Evolutionary conservation across 2,329 filamentous ascomycete genomes (phyloP), one percentile per base, ranked within the genome.

Genomic region (Didymella pinodella): DNA sequence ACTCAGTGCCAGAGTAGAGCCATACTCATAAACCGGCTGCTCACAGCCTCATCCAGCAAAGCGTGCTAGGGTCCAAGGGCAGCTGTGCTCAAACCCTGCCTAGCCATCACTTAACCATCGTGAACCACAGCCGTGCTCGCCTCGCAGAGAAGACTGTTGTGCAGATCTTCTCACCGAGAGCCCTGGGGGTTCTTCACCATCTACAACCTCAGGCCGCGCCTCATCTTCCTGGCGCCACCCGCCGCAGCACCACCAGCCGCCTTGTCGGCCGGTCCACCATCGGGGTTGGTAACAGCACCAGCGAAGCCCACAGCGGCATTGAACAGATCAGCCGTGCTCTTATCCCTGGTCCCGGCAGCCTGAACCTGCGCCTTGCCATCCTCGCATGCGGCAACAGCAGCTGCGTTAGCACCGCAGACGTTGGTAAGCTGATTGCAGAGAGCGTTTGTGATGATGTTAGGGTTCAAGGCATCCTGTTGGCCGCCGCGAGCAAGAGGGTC

Each of bases 381-480:
- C 48, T 74, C 66, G 75, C 85, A 88, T 5, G 82, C 80, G 12
- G 81, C 72, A 64, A 84, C 81, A 53, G 87, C 88, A 4, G 85
- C 86, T 26, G 79, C 81, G 70, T 87, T 87, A 52, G 88, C 88
- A 38, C 80, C 78, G 77, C 88, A 90, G 36, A 88, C 86, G 77
- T 89, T 90, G 71, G 77, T 83, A 58, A 90, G 82, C 79, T 90
- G 86, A 76, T 90, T 88, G 76, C 86, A 88, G 74, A 90, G 86
- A 61, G 87, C 84, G 82, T 89, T 90, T 73, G 87, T 89, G 80
- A 90, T 90, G 81, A 90, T 90, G 79, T 86, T 85, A 56, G 88
- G 88, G 84, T 90, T 90, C 45, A 90, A 80, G 8, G 88, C 87
- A 72, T 90, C 88, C 68, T 86, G 77, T 76, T 90, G 88, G 50